Conservation (phyloP, 192 early-diverging fungal genomes). For the Physocladia obscura region DNA sequence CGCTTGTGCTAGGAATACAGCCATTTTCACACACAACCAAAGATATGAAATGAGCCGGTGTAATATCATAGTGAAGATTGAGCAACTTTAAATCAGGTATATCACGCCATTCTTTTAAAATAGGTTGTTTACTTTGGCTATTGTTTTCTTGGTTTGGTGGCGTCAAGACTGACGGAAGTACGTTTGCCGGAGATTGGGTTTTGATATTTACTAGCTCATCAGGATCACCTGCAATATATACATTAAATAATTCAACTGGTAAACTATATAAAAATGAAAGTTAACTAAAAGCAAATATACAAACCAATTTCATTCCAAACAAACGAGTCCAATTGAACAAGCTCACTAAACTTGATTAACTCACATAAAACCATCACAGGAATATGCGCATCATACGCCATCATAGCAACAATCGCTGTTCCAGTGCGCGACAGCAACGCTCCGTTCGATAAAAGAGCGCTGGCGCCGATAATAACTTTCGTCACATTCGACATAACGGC, state of each 20-base stretch:
- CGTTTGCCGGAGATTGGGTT: constrained; percentile 28
- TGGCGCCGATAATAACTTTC: constrained; percentile 94
- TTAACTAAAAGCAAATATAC: neutral
- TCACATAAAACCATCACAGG: constrained; percentile 95
- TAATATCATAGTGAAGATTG: constrained; percentile 92
- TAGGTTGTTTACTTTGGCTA: constrained; percentile 1
- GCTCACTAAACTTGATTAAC: constrained; percentile 93
- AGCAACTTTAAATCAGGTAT: constrained; percentile 76
- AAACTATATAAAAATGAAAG: constrained; percentile 1
- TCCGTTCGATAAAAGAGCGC: constrained; percentile 89
- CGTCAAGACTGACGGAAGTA: constrained; percentile 13
- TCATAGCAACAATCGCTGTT: constrained; percentile 87
- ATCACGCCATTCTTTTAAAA: constrained; percentile 68
- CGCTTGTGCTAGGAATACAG: constrained; percentile 84
- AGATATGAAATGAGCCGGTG: constrained; percentile 89
- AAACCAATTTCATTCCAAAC: constrained; percentile 92
- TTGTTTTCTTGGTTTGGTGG: constrained; percentile 9
- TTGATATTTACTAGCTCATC: constrained; percentile 72
- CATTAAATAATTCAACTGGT: neutral
- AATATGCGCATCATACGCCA: constrained; percentile 82
- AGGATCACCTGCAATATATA: constrained; percentile 62
- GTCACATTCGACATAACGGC: constrained; percentile 77
- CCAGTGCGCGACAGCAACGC: constrained; percentile 86
- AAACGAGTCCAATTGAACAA: constrained; percentile 90
- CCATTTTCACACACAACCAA: constrained; percentile 91